A percentile compares a stretch with the other conserved stretches of the same genome.
These are phyloP conservation scores for Globisporangium middletonii DNA, from an alignment of 352 stramenopile species.

Conservation along the genomic window DNA sequence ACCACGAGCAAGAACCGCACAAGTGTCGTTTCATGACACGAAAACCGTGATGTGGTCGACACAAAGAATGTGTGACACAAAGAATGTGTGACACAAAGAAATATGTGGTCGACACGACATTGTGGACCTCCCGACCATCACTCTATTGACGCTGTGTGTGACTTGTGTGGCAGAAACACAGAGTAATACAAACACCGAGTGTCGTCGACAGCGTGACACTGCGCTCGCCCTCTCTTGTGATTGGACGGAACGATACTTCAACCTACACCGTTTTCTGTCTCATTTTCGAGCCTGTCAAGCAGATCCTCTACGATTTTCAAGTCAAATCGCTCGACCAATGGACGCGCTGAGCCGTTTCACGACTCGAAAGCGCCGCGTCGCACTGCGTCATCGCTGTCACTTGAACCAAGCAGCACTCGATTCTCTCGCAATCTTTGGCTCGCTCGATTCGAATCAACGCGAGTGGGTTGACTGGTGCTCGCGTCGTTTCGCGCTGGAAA, in stretches of 20 bases:
- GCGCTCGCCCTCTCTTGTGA: background rate
- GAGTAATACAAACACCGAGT: no score
- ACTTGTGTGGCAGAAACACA: no score
- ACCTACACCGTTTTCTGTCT: slow-evolving; percentile 9
- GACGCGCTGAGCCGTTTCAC: slow-evolving; percentile 1
- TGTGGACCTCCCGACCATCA: no score
- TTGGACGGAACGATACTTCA: slow-evolving; percentile 10
- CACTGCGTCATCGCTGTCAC: slow-evolving; percentile 23
- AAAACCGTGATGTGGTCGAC: no score
- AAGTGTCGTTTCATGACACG: no score
- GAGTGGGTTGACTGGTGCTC: background rate
- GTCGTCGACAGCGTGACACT: no score
- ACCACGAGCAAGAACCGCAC: no score
- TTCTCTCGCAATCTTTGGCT: background rate
- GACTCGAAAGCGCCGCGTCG: slow-evolving; percentile 18
- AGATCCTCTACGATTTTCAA: background rate
- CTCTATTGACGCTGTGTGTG: no score
- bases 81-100: no score
- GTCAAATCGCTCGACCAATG: background rate
- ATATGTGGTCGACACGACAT: no score
- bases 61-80: no score
- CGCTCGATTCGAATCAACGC: background rate
- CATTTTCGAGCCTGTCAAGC: background rate
- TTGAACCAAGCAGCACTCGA: slow-evolving; percentile 17
- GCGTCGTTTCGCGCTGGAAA: background rate